Conservation (phyloP, 495 filamentous ascomycete species). For the Margaritispora aquatica region DNA sequence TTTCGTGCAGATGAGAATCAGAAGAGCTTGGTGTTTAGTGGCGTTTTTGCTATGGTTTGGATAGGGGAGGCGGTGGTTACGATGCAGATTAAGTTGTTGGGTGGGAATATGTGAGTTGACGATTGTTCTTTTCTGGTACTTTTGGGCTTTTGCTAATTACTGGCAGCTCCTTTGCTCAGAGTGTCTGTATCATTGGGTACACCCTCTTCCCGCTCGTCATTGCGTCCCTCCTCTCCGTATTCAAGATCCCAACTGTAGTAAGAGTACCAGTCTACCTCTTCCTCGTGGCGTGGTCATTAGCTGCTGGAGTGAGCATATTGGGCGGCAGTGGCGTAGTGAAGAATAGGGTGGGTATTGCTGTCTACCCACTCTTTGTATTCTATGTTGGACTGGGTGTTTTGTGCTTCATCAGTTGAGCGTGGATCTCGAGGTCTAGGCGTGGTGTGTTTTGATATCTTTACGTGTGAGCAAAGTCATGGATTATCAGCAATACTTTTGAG, state of each 20-base stretch:
- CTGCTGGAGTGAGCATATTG: conserved; percentile 91
- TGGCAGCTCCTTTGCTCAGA: conserved; percentile 89
- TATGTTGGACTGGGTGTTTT: conserved; percentile 89
- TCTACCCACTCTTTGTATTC: conserved; percentile 94
- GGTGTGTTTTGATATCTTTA: too few relatives aligned
- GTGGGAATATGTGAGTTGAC: conserved; percentile 86
- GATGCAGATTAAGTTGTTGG: conserved; percentile 95
- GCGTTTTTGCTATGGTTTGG: conserved; percentile 95
- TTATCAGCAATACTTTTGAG: too few relatives aligned
- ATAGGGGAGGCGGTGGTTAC: conserved; percentile 95
- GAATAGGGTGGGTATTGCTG: conserved; percentile 90
- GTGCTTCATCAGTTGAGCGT: conserved; percentile 82
- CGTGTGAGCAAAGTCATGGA: too few relatives aligned
- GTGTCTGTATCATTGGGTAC: conserved; percentile 95
- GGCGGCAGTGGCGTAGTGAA: conserved; percentile 91
- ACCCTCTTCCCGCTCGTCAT: conserved; percentile 98
- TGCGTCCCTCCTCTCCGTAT: conserved; percentile 79
- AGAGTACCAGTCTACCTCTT: conserved; percentile 87
- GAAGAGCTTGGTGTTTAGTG: conserved; percentile 83
- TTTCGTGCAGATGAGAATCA: conserved; percentile 67
- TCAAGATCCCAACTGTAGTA: conserved; percentile 67
- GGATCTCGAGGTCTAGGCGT: background rate
- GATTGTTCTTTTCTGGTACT: background rate
- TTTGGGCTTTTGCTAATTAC: conserved; percentile 7
- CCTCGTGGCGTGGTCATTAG: conserved; percentile 84